These are phyloP conservation scores for Murraya koenigii DNA, from an alignment of 345 rosid genomes.

Conservation along the genomic window DNA sequence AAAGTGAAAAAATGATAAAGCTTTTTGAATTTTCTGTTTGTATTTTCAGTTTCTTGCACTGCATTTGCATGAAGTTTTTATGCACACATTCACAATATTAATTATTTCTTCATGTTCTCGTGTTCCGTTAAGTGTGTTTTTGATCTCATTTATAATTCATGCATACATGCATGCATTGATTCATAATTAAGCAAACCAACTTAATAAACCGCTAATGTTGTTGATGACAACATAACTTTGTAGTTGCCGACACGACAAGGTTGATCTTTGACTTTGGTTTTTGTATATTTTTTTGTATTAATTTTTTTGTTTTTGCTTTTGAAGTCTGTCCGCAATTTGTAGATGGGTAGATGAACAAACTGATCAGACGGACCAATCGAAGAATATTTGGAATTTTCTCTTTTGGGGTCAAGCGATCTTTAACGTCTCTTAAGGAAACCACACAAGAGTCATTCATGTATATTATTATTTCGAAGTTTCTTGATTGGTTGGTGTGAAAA, in stretches of 20 bases:
- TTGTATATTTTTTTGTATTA: neutral
- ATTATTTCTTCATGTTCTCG: neutral
- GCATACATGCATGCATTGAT: neutral
- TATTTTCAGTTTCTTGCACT: neutral
- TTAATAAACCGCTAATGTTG: neutral
- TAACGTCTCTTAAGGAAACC: no score
- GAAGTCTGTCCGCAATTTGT: conserved; percentile 5
- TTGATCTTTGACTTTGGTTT: conserved; percentile 21
- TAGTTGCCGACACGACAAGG: conserved; percentile 28
- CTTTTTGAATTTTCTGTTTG: neutral
- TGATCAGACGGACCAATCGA: conserved; percentile 40
- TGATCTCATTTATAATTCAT: neutral
- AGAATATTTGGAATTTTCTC: conserved; percentile 5
- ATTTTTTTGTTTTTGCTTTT: conserved; percentile 1
- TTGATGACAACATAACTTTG: conserved; percentile 21
- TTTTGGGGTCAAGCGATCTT: conserved; percentile 3
- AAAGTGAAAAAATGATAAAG: no score
- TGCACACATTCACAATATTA: neutral
- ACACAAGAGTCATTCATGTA: no score
- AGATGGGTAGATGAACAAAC: conserved; percentile 63
- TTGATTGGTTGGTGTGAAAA: conserved; percentile 34
- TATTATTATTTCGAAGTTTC: conserved; percentile 2
- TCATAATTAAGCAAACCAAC: neutral
- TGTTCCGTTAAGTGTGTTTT: neutral
- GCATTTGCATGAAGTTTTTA: conserved; percentile 11